Base-by-base conservation (phyloP, 352 stramenopile species). In the Phytophthora pini region DNA sequence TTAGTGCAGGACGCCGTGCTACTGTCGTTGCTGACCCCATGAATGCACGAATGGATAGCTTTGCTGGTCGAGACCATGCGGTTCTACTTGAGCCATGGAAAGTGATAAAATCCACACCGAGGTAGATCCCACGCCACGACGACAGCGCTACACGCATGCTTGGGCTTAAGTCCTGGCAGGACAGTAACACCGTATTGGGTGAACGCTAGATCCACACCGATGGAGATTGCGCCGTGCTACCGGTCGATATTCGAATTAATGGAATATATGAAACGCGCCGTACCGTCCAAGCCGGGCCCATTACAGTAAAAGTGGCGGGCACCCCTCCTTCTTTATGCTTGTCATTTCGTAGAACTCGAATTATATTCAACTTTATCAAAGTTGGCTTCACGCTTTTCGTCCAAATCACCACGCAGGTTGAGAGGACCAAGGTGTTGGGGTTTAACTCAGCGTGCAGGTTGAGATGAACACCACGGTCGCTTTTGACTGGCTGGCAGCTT, bases 51-150 rank as follows among this genome's bases (percentile, higher is more conserved):
- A 7, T 51, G 45, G 45, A 22, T 36, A 52, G 45, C 46, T 47
- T 56, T 70, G 32, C 17, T 55, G 38, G 36, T 53, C 13, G 52
- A 38, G 39, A 15, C 13, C 41, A 34, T 34, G 31, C 31, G 29
- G 29, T 34, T 34, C 29, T 11, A 54, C n/a, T 31, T 50, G 45
- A 39, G 31, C 39, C 22, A 8, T 45, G 20, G 36, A 11, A 51
- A 65, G 56, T 70, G 61, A 70, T 70, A 70, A 70, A 70, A 69
- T 65, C 61, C 54, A 70, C 44, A 24, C 32, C 34, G 12, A 26
- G 45, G 9, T 43, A 31, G 32, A 56, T 44, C 43, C 43, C 41
- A 44, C 24, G 32, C 47, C 5, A 22, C 22, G n/a, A 38, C 12
- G 20, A 43, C 39, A 60, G 4, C 9, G 31, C 9, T 13, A 36